Evolutionary conservation across 2,329 filamentous ascomycete species (phyloP), one percentile per base, ranked within the genome.

Genomic region (Diaporthe citri): DNA sequence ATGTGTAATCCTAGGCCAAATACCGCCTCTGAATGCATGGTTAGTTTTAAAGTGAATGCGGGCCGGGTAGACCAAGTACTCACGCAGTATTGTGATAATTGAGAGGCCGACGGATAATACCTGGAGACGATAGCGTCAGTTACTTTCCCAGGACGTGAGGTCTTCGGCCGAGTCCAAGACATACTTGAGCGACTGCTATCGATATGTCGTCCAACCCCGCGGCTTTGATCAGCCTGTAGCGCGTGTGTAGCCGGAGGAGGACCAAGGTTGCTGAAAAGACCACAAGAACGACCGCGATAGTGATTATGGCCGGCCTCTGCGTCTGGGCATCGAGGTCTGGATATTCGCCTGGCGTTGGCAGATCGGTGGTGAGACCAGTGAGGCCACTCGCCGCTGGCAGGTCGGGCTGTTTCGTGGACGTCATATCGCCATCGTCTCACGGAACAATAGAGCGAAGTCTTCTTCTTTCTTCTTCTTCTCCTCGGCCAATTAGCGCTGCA

Each of bases 191-290:
- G 28, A 76, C 72, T 8, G 75, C 75, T 67, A 82, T 81, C 13
- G 78, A 76, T 56, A 77, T 77, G 71, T 83, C 81, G 72, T 83
- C 81, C 9, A 75, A 36, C 3, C 81, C 81, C 12, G 78, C 76
- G 2, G 75, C 73, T 10, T 77, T 73, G 22, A 82, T 79, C 20
- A 82, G 74, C 28, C 52, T 52, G 28, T 74, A 76, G 6, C 81
- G 77, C 20, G 81, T 82, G 75, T 82, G 82, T 1, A 83, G 64
- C 15, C 81, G 77, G 20, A 82, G 76, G 8, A 73, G 41, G 28
- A 82, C 80, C 25, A 80, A 69, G 2, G 79, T n/a, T 8, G 77
- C 76, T 10, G 81, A 78, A 2, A 80, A 72, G 2, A 78, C 39
- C 28, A 76, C 76, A 25, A 82, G 79, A 22, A 77, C 77, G 52